phyloP scores from a whole-genome alignment of 2,329 filamentous ascomycete genomes.

The Diaporthe helianthi region DNA sequence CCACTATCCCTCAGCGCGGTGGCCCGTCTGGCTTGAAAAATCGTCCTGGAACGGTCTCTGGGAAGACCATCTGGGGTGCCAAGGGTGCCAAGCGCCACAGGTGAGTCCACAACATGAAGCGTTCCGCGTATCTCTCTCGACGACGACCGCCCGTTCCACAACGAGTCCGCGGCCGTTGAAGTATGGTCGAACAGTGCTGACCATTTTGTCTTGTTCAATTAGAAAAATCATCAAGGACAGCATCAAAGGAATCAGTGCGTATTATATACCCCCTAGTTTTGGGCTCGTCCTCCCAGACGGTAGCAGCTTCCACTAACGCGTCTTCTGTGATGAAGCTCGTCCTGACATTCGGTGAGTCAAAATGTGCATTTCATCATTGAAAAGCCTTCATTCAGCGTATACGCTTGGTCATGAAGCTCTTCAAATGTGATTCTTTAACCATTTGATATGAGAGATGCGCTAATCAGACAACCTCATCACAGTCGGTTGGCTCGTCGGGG shows the following conservation, averaged over 20 bases:
- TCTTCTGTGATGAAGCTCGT: slow-evolving; percentile 22
- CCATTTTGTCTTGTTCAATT: slow-evolving; percentile 37
- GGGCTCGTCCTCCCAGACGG: not conserved
- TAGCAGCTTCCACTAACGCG: slow-evolving; percentile 1
- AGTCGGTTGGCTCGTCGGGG: slow-evolving; percentile 77
- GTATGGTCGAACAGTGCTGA: not conserved
- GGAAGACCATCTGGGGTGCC: slow-evolving; percentile 37
- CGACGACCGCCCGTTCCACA: not conserved
- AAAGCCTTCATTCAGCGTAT: not conserved
- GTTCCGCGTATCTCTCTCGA: not conserved
- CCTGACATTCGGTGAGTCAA: slow-evolving; percentile 35
- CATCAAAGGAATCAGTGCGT: slow-evolving; percentile 60
- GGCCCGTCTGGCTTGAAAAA: slow-evolving; percentile 40
- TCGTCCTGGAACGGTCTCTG: slow-evolving; percentile 31
- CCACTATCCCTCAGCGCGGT: slow-evolving; percentile 41
- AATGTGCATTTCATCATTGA: not conserved
- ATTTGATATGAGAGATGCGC: not conserved
- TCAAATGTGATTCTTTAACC: not conserved
- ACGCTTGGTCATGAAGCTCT: not conserved
- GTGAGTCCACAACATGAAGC: slow-evolving; percentile 33
- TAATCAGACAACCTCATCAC: not conserved
- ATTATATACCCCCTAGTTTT: not conserved
- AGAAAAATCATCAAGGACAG: slow-evolving; percentile 59
- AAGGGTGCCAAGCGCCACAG: slow-evolving; percentile 41
- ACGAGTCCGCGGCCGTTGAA: not conserved